Conservation (phyloP, 2,329 filamentous ascomycete species). For the Sporothrix euskadiensis region DNA sequence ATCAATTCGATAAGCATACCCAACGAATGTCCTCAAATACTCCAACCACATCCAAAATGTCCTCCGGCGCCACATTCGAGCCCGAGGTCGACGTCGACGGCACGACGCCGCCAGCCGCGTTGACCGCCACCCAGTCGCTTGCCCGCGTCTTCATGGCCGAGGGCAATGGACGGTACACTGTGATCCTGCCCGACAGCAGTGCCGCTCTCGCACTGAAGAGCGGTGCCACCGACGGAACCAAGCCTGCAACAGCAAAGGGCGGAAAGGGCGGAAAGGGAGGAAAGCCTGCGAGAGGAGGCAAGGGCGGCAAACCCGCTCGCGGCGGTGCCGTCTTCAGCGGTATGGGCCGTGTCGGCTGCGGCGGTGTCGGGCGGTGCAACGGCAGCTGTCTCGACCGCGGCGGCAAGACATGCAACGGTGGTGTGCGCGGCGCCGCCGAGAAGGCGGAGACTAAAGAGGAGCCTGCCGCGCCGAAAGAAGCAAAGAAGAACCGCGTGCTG, state of each 20-base stretch:
- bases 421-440: not conserved
- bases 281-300: not conserved
- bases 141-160: slow-evolving; percentile 75
- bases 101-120: slow-evolving; percentile 60
- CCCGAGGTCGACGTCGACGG: slow-evolving; percentile 73
- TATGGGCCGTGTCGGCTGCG: slow-evolving; percentile 3
- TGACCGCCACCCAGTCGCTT: slow-evolving; percentile 64
- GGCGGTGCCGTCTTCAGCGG: not conserved
- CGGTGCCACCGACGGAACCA: slow-evolving; percentile 1
- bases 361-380: slow-evolving; percentile 16
- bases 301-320: not conserved
- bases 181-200: slow-evolving; percentile 61
- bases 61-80: slow-evolving; percentile 67
- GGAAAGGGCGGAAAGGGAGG: not conserved
- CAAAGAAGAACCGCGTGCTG: slow-evolving; percentile 48
- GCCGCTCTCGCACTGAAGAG: not conserved
- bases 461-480: not conserved
- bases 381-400: slow-evolving; percentile 19
- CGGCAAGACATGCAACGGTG: slow-evolving; percentile 14
- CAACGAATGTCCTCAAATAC: not conserved
- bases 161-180: slow-evolving; percentile 86
- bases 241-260: not conserved
- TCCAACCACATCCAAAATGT: slow-evolving; percentile 42
- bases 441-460: slow-evolving; percentile 33
- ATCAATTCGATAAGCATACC: not conserved